Conservation (phyloP, 2,329 filamentous ascomycete genomes). For the Beauveria caledonica region DNA sequence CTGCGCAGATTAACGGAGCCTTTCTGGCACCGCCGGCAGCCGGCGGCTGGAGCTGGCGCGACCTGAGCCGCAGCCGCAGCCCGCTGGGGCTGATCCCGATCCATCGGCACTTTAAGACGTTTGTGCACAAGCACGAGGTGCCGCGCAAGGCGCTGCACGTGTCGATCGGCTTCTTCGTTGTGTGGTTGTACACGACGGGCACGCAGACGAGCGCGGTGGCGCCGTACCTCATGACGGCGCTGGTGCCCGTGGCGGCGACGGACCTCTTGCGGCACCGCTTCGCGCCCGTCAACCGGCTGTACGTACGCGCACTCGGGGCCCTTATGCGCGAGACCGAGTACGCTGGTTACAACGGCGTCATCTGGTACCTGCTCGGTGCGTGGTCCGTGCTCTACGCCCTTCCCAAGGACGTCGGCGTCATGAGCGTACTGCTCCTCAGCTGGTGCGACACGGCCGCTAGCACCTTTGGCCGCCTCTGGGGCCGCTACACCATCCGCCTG, state of each 20-base stretch:
- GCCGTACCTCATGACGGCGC: conserved; percentile 69
- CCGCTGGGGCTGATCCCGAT: conserved; percentile 92
- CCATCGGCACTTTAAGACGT: conserved; percentile 80
- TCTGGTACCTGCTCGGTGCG: conserved; percentile 88
- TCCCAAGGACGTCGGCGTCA: conserved; percentile 86
- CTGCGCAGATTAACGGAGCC: conserved; percentile 48
- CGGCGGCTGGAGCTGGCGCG: conserved; percentile 66
- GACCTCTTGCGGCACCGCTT: conserved; percentile 81
- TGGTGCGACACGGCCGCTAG: conserved; percentile 98
- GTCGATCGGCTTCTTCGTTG: conserved; percentile 89
- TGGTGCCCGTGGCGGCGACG: conserved; percentile 75
- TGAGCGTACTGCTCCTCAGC: conserved; percentile 81
- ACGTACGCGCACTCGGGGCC: conserved; percentile 76
- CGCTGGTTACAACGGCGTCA: conserved; percentile 89
- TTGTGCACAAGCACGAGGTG: conserved; percentile 95
- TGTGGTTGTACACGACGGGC: conserved; percentile 76
- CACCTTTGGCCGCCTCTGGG: conserved; percentile 86
- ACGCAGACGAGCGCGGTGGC: conserved; percentile 71
- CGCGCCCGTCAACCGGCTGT: conserved; percentile 73
- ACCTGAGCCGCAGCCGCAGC: conserved; percentile 84
- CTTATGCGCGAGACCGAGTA: conserved; percentile 98
- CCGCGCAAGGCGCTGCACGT: conserved; percentile 89
- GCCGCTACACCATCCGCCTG: conserved; percentile 78
- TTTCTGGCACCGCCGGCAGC: conserved; percentile 53
- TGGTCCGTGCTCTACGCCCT: conserved; percentile 81